Evolutionary conservation across 768 basidiomycete genomes (phyloP), one percentile per base, ranked within the genome.

Genomic region (Suillus subluteus): DNA sequence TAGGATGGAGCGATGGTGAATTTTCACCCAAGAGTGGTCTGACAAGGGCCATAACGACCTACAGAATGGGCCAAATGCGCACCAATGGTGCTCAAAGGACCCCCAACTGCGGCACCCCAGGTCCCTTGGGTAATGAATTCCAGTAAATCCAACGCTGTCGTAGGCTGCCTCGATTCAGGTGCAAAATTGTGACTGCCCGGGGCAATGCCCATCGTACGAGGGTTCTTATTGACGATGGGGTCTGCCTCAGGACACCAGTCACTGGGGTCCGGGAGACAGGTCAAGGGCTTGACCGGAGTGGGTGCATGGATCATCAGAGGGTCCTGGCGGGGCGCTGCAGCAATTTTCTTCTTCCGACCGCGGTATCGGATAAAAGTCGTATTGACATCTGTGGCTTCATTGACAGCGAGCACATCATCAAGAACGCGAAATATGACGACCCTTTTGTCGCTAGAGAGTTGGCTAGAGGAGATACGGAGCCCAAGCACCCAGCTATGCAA

Each of bases 161-260:
- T 70, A 44, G 69, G 65, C 16, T 63, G 30, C 41, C 52, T 62
- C 40, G 52, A 40, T 30, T 58, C 44, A 44, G 23, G 44, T 7
- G 11, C 48, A 38, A 38, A 32, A 55, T 62, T 65, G 59, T 70
- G 70, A 7, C 70, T 58, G 7, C 78, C 76, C 12, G 76, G 76
- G 37, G 78, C 78, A 35, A 76, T 70, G 30, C 76, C 75, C 52
- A 74, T 66, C 41, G 62, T 68, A 30, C 72, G 70, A 3, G 69
- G 76, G 18, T 70, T 75, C 62, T 66, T 70, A 59, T 78, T 76
- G 52, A 77, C 55, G 21, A 77, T 67, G 18, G 78, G 78, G 52
- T 77, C 78, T 54, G 70, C 71, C 54, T 72, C 59, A 1, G 78
- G 78, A 54, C 72, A 76, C 78, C 76, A 77, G 65, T 73, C 72